Evolutionary conservation across 2,329 filamentous ascomycete species (phyloP), one percentile per base, ranked within the genome.

Genomic region (Fusarium paranaense): DNA sequence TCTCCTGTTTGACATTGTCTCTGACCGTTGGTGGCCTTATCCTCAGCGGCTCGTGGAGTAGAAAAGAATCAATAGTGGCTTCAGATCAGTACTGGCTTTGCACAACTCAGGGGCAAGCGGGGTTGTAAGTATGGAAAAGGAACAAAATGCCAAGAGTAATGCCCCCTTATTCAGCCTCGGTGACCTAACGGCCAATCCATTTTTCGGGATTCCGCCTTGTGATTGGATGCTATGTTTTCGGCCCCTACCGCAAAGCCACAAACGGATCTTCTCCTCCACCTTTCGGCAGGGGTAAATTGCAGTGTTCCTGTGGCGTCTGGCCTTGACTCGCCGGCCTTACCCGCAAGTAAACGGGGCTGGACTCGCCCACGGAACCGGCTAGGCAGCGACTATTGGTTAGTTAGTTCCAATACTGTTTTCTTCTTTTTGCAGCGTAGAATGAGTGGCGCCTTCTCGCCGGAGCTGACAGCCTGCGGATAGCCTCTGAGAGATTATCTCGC

Each of bases 211-310:
- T 27, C 6, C 27, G 37, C 32, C 27, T 30, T 13, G 14, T 59
- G 56, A 59, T 59, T 59, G 56, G 56, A 7, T 25, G 25, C 37
- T 59, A 37, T 30, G 2, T 6, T 25, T 5, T 30, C 54, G 22
- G 20, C 25, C 35, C 22, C 25, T 59, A 27, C 22, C 56, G 22
- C n/a, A 25, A 40, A 59, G 56, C 56, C 56, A 59, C 56, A 58
- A 38, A 37, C 32, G 16, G 22, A 14, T 40, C 35, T 40, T 11
- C 35, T 33, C 54, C 50, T 37, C 33, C 32, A 11, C n/a, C 22
- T n/a, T 52, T 30, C 56, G 22, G 56, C 35, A 59, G 56, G 56
- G 56, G 56, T 42, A 59, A 59, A 59, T 59, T 59, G 13, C 56
- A 59, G 56, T 40, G 35, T 40, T 35, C 35, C 35, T 59, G 37